These are phyloP conservation scores for Tilletia horrida DNA, from an alignment of 1,284 basidiomycete genomes.

Conservation along the genomic window DNA sequence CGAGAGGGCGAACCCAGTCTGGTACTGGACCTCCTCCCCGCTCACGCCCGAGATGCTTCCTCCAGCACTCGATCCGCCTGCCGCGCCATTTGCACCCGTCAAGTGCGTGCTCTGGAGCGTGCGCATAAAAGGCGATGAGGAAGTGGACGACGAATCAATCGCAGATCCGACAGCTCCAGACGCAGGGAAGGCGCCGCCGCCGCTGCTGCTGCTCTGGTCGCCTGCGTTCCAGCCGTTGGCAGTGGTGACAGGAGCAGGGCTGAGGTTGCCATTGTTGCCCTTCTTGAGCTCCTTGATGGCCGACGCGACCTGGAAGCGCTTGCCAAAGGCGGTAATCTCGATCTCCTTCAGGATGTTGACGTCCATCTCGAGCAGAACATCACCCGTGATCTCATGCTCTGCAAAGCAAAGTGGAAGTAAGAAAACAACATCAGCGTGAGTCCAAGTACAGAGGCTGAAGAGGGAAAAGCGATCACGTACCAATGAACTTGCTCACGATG, in stretches of 20 bases:
- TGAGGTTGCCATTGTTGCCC: constrained; percentile 23
- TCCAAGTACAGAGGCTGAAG: not conserved
- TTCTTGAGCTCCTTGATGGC: constrained; percentile 80
- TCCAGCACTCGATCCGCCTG: too few relatives aligned
- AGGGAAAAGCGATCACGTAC: not conserved
- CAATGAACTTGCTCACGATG: constrained; percentile 70
- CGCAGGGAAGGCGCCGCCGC: not conserved
- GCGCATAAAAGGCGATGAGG: not conserved
- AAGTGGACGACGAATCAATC: not conserved
- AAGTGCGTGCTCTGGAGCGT: not conserved
- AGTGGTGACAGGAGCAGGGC: constrained; percentile 5
- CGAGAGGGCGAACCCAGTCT: not conserved
- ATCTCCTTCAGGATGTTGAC: constrained; percentile 91
- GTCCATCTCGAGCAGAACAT: constrained; percentile 91
- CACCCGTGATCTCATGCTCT: constrained; percentile 90
- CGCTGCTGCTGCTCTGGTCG: not conserved
- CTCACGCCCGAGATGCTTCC: too few relatives aligned
- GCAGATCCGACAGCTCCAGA: not conserved
- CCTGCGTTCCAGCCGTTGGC: not conserved
- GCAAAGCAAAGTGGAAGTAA: constrained; percentile 31
- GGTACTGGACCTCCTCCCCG: not conserved
- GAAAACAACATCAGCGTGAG: not conserved
- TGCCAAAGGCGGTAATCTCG: constrained; percentile 88
- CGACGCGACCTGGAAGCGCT: constrained; percentile 88
- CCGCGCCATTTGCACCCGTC: too few relatives aligned